A percentile compares a stretch with the other conserved stretches of the same genome.
These are phyloP conservation scores for Chaetoscypha palmicola DNA, from an alignment of 2,329 filamentous ascomycete genomes.

Conservation along the genomic window DNA sequence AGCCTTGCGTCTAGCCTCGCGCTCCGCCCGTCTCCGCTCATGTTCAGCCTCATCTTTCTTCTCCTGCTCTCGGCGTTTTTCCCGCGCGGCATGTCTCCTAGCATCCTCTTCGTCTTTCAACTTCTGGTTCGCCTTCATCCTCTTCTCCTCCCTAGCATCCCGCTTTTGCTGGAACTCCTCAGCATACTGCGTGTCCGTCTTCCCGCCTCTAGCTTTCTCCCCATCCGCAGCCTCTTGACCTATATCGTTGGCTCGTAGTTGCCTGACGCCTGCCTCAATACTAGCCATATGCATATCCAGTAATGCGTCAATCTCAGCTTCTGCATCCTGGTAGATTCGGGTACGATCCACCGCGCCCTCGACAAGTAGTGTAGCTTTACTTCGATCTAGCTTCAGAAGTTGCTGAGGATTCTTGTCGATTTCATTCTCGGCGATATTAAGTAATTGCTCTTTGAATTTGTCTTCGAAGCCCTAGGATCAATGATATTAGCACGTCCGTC, in stretches of 20 bases:
- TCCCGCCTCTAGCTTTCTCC: constrained; percentile 58
- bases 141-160: constrained; percentile 51
- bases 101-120: constrained; percentile 40
- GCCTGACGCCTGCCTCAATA: constrained; percentile 64
- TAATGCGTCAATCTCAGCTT: constrained; percentile 58
- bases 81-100: constrained; percentile 33
- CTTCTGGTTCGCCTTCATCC: constrained; percentile 37
- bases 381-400: constrained; percentile 65
- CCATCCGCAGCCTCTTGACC: constrained; percentile 61
- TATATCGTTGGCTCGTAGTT: constrained; percentile 59
- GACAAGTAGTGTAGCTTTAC: constrained; percentile 67
- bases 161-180: constrained; percentile 56
- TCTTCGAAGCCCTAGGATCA: constrained; percentile 57
- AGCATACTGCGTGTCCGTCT: constrained; percentile 68
- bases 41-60: constrained; percentile 14
- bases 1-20: constrained; percentile 19
- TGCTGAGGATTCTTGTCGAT: constrained; percentile 66
- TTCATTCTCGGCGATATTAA: constrained; percentile 65
- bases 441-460: constrained; percentile 57
- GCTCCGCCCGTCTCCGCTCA: constrained; percentile 13
- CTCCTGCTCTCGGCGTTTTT: constrained; percentile 25
- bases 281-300: constrained; percentile 55
- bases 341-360: constrained; percentile 72
- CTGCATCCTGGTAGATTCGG: constrained; percentile 66
- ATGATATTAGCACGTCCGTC: constrained; percentile 5